Evolutionary conservation across 2,329 filamentous ascomycete genomes (phyloP).

Genomic region (Aureobasidium subglaciale): DNA sequence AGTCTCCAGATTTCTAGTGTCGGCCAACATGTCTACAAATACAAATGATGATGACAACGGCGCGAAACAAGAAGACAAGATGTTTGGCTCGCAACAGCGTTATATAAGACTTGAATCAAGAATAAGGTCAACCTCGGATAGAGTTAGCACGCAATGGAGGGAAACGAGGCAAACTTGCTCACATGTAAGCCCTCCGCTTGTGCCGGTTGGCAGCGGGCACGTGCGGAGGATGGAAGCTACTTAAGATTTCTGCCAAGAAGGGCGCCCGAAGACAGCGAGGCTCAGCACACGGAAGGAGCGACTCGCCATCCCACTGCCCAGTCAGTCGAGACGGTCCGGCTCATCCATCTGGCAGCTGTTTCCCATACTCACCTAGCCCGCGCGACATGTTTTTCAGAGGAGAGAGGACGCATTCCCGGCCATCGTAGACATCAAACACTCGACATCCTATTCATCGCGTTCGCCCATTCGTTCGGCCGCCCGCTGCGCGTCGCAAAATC

Average conservation of each 20-base stretch:
- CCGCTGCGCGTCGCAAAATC: not conserved
- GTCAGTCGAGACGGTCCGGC: not conserved
- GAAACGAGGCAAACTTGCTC: not conserved
- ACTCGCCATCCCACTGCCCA: slow-evolving; percentile 5
- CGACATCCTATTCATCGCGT: no score
- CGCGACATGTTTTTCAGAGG: slow-evolving; percentile 9
- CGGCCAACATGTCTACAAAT: not conserved
- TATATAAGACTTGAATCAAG: not conserved
- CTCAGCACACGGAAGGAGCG: slow-evolving; percentile 9
- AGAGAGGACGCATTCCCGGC: not conserved
- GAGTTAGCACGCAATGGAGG: not conserved
- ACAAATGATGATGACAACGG: not conserved
- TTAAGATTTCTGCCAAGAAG: not conserved
- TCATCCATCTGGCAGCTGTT: not conserved
- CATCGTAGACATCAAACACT: not conserved
- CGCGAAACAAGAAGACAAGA: slow-evolving; percentile 6
- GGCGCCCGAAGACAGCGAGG: not conserved
- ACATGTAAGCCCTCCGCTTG: not conserved
- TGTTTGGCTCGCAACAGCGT: not conserved
- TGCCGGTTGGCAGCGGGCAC: not conserved
- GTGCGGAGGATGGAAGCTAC: not conserved
- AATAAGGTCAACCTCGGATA: not conserved
- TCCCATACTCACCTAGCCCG: not conserved
- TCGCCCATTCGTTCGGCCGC: not conserved
- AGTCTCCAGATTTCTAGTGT: slow-evolving; percentile 19